phyloP scores from a whole-genome alignment of 2,329 filamentous ascomycete genomes.

The Dactylonectria macrodidyma region DNA sequence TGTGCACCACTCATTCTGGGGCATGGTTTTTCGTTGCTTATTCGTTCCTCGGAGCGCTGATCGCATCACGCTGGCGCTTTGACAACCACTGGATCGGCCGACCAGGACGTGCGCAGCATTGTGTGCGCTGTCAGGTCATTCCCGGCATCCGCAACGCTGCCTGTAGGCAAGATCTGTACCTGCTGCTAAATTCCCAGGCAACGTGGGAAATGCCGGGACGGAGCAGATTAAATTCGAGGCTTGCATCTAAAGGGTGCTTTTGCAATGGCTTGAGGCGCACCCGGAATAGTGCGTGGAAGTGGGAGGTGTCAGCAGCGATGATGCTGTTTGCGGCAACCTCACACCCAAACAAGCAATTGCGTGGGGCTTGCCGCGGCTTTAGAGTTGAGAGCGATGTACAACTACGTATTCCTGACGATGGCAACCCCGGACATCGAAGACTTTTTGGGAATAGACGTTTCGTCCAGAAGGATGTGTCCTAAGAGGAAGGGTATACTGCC shows the following conservation, averaged over 20 bases:
- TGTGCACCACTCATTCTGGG: constrained; percentile 11
- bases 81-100: constrained; percentile 11
- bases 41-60: constrained; percentile 15
- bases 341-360: not conserved
- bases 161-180: not conserved
- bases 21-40: constrained; percentile 3
- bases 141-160: not conserved
- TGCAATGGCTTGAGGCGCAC: constrained; percentile 1
- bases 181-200: not conserved
- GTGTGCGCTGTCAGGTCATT: constrained; percentile 9
- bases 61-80: constrained; percentile 24
- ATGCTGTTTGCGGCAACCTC: constrained; percentile 12
- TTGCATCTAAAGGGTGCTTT: constrained; percentile 12
- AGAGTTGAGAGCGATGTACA: constrained; percentile 8
- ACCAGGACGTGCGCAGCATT: constrained; percentile 15
- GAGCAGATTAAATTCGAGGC: constrained; percentile 1
- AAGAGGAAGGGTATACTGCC: not conserved
- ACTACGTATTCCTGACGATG: constrained; percentile 1
- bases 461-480: not conserved
- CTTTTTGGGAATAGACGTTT: not conserved
- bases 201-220: not conserved
- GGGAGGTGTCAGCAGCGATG: not conserved
- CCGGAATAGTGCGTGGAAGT: not conserved
- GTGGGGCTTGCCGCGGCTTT: not conserved
- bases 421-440: not conserved